Evolutionary conservation across 305 asterid genomes (phyloP).

Genomic region (Caryopteris hybrid): DNA sequence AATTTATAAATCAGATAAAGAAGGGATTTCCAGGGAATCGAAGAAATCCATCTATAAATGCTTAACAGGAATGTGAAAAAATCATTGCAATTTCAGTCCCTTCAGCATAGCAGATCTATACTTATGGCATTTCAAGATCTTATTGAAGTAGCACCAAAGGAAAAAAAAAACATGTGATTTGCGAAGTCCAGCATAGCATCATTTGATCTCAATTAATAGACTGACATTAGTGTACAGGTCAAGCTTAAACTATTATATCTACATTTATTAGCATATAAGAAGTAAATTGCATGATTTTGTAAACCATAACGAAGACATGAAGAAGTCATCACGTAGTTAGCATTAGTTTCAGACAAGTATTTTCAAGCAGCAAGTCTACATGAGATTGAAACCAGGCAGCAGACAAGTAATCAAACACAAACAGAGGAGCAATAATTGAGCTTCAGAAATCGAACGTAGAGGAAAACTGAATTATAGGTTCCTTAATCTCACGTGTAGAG

Average conservation of each 20-base stretch:
- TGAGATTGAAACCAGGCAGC: neutral
- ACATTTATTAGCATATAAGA: neutral
- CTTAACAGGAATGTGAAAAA: conserved; percentile 1
- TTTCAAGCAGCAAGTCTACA: neutral
- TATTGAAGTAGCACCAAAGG: no score
- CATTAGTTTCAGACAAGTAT: conserved; percentile 2
- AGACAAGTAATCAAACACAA: neutral
- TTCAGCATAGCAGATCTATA: neutral
- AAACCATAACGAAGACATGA: no score
- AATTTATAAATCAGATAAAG: no score
- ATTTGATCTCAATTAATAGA: neutral
- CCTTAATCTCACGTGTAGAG: no score
- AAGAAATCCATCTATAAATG: conserved; percentile 5
- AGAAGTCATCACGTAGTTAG: no score
- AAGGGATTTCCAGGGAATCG: no score
- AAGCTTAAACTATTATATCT: neutral
- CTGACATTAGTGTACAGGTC: neutral
- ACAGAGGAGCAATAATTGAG: no score
- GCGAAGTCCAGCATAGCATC: conserved; percentile 1
- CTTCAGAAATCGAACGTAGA: no score
- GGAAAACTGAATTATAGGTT: no score
- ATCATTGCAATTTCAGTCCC: conserved; percentile 6
- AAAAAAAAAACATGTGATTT: neutral
- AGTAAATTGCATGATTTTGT: neutral
- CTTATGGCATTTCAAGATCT: neutral